Conservation (phyloP, 1,284 basidiomycete species). For the Pseudozyma tsukubaensis region DNA sequence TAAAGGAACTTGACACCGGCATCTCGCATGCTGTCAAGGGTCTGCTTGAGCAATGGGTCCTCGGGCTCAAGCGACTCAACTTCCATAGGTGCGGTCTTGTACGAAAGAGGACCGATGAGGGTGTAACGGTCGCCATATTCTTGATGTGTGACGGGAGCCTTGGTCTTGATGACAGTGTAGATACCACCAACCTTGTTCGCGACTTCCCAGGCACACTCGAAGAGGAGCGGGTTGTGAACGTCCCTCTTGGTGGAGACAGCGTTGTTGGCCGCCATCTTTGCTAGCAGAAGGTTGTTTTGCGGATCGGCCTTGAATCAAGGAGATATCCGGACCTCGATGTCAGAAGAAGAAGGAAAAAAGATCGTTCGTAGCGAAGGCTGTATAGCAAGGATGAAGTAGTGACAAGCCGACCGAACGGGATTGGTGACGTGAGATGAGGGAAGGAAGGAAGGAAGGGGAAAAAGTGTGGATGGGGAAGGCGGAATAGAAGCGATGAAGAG, state of each 20-base stretch:
- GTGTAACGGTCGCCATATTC: conserved; percentile 78
- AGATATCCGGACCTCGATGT: background rate
- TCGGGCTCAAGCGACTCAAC: conserved; percentile 89
- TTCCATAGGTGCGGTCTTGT: conserved; percentile 98
- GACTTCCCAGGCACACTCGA: conserved; percentile 66
- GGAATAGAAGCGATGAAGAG: background rate
- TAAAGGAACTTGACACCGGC: conserved; percentile 94
- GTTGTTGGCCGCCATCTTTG: conserved; percentile 26
- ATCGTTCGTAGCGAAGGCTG: background rate
- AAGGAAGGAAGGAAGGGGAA: background rate
- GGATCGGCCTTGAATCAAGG: background rate
- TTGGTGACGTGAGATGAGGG: background rate
- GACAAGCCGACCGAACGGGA: conserved; percentile 3
- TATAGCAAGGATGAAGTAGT: background rate
- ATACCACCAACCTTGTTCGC: conserved; percentile 84
- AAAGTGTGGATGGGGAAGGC: background rate
- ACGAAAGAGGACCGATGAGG: conserved; percentile 91
- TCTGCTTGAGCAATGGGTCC: conserved; percentile 51
- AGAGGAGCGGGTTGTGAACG: conserved; percentile 63
- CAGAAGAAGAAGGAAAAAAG: background rate
- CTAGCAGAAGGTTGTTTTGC: conserved; percentile 4
- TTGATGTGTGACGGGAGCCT: conserved; percentile 94
- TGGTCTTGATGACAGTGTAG: conserved; percentile 99
- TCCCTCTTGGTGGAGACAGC: conserved; percentile 43
- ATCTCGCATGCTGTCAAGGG: conserved; percentile 62